Evolutionary conservation across 1,139 yeast genomes (phyloP).

Genomic region (Suhomyces guaymorum): DNA sequence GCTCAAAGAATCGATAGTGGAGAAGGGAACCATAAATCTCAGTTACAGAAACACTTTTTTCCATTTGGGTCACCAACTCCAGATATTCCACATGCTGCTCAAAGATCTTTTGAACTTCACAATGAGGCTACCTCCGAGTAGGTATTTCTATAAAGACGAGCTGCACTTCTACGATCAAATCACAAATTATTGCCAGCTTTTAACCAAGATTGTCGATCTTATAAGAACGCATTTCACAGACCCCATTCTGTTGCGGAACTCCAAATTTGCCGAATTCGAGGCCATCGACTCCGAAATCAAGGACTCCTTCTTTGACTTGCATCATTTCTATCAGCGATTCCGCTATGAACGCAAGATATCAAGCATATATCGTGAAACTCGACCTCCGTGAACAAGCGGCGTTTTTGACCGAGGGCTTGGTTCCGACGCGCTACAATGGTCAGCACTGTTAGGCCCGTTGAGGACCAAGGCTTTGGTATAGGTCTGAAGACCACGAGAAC

Average conservation of each 20-base stretch:
- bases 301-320: constrained; percentile 19
- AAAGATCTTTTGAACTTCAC: not conserved
- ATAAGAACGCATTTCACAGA: constrained; percentile 4
- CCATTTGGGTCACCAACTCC: constrained; percentile 1
- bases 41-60: constrained; percentile 1
- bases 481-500: no score
- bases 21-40: constrained; percentile 5
- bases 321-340: constrained; percentile 18
- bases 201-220: constrained; percentile 10
- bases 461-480: no score
- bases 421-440: no score
- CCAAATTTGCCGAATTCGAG: constrained; percentile 11
- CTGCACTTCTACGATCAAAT: constrained; percentile 17
- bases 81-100: not conserved
- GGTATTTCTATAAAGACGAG: constrained; percentile 17
- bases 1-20: not conserved
- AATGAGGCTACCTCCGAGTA: not conserved
- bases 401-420: no score
- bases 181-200: constrained; percentile 11
- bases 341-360: constrained; percentile 14
- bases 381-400: not conserved
- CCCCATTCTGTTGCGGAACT: not conserved
- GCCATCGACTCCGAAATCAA: constrained; percentile 17
- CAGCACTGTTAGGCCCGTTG: no score
- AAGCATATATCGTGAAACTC: not conserved